phyloP scores from a whole-genome alignment of 2,329 filamentous ascomycete species.

The Neonectria ditissima region DNA sequence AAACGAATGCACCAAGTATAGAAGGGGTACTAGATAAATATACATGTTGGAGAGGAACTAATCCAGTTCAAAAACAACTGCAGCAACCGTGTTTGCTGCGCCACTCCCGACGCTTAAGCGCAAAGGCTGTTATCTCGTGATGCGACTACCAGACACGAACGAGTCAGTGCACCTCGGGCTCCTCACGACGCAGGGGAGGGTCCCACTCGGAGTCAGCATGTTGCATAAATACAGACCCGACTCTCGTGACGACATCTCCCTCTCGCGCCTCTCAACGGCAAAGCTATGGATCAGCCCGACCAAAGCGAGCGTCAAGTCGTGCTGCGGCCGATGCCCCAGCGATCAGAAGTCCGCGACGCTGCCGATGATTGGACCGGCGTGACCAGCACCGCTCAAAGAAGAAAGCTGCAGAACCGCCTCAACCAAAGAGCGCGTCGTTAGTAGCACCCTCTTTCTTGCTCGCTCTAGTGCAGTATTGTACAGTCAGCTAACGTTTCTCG shows the following conservation, averaged over 20 bases:
- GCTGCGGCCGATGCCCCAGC: conserved; percentile 13
- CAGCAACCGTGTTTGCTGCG: too few species aligned
- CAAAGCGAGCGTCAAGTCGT: neutral
- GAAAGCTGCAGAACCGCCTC: conserved; percentile 20
- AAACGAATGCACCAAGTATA: too few species aligned
- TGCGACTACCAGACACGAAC: too few species aligned
- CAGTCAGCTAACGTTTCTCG: neutral
- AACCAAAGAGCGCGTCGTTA: conserved; percentile 22
- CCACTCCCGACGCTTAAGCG: too few species aligned
- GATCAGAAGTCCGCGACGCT: neutral
- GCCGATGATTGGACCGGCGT: conserved; percentile 23
- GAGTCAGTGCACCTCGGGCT: neutral
- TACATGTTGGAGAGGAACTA: too few species aligned
- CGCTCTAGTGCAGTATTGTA: too few species aligned
- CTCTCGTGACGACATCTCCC: neutral
- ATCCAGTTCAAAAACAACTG: too few species aligned
- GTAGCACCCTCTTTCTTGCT: neutral
- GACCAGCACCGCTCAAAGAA: conserved; percentile 12
- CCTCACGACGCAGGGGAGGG: neutral
- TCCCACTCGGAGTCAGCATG: neutral
- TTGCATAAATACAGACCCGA: neutral
- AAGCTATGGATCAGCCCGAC: neutral
- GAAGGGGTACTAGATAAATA: too few species aligned
- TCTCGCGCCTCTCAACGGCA: neutral
- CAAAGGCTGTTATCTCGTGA: neutral